phyloP scores from a whole-genome alignment of 371 early-diverging fungal species.

The Mucor racemosus region DNA sequence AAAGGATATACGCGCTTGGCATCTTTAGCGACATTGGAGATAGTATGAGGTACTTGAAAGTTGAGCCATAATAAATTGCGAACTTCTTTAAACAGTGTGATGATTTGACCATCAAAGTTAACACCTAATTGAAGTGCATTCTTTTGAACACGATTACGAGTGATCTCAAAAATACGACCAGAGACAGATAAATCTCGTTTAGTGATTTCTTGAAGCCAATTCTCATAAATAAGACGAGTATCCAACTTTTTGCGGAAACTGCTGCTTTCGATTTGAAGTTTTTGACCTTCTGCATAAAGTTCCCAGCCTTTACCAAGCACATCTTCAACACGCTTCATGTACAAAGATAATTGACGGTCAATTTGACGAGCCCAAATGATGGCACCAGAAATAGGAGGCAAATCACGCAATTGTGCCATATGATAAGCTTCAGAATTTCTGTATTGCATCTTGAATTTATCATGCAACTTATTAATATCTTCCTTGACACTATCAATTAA shows the following conservation, averaged over 20 bases:
- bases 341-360: conserved; percentile 92
- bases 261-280: conserved; percentile 86
- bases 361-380: conserved; percentile 99
- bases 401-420: conserved; percentile 91
- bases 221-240: conserved; percentile 86
- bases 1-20: conserved; percentile 97
- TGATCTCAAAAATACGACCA: conserved; percentile 92
- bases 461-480: conserved; percentile 93
- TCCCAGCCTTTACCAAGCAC: conserved; percentile 98
- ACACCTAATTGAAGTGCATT: conserved; percentile 84
- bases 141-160: conserved; percentile 81
- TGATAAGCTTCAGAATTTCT: conserved; percentile 86
- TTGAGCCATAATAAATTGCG: conserved; percentile 92
- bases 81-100: conserved; percentile 97
- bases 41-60: conserved; percentile 92
- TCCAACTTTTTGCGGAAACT: conserved; percentile 94
- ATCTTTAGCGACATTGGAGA: conserved; percentile 93
- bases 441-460: conserved; percentile 95
- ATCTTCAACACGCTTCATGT: conserved; percentile 97
- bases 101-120: conserved; percentile 94
- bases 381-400: conserved; percentile 93
- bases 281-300: conserved; percentile 95
- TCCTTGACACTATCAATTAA: conserved; percentile 97
- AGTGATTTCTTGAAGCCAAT: conserved; percentile 90
- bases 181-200: conserved; percentile 86